Conservation (phyloP, 176 grass and related monocot genomes). For the Cenchrus americanus region DNA sequence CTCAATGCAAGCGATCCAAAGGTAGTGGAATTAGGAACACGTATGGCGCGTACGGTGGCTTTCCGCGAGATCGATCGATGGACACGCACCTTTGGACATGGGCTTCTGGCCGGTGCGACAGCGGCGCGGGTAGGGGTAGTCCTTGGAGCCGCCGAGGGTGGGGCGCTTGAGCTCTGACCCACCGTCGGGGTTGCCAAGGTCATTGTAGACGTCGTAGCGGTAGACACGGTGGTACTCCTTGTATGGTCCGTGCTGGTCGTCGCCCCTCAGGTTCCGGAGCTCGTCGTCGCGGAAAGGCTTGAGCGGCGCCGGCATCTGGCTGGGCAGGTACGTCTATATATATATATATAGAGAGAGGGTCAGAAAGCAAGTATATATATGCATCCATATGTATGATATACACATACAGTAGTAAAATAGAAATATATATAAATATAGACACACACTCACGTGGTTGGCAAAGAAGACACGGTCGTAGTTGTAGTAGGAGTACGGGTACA, state of each 20-base stretch:
- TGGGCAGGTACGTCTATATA: constrained; percentile 17
- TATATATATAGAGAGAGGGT: too few species aligned
- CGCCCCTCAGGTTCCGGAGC: constrained; percentile 41
- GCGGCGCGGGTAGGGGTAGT: constrained; percentile 45
- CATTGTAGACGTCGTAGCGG: constrained; percentile 54
- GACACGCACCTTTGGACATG: background rate
- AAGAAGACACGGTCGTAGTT: constrained; percentile 39
- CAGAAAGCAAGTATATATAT: too few species aligned
- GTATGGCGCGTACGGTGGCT: too few species aligned
- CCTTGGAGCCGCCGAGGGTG: constrained; percentile 42
- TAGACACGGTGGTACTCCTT: constrained; percentile 50
- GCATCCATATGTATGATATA: too few species aligned
- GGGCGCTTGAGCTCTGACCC: constrained; percentile 8
- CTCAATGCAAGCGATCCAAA: too few species aligned
- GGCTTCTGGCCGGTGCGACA: constrained; percentile 31
- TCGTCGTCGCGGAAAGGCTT: constrained; percentile 53
- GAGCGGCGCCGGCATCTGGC: constrained; percentile 42
- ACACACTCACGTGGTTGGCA: background rate
- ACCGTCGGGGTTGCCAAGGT: constrained; percentile 41
- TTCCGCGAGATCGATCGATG: too few species aligned
- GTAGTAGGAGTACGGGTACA: constrained; percentile 52
- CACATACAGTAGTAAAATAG: too few species aligned
- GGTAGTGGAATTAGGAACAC: too few species aligned
- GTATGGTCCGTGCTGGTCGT: constrained; percentile 18
- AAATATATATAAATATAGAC: too few species aligned